These are phyloP conservation scores for Brettanomyces nanus DNA, from an alignment of 805 yeast species.

Conservation along the genomic window DNA sequence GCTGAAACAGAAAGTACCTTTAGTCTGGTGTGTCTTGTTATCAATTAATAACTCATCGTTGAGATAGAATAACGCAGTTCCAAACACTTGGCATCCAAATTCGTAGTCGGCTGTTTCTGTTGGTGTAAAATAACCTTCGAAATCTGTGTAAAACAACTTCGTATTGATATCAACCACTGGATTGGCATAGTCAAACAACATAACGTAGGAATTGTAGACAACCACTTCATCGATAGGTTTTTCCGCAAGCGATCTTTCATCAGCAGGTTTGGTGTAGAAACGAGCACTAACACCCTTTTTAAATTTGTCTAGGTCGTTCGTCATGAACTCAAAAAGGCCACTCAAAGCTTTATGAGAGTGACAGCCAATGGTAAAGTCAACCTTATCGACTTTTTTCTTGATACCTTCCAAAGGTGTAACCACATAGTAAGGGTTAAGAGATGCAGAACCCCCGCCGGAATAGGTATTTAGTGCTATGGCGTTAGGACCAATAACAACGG, in stretches of 20 bases:
- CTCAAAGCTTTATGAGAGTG: conserved; percentile 14
- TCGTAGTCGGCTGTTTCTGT: conserved; percentile 31
- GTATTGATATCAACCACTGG: conserved; percentile 5
- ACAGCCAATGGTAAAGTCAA: conserved; percentile 33
- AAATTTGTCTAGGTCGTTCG: conserved; percentile 6
- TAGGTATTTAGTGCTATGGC: conserved; percentile 43
- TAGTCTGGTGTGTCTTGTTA: conserved; percentile 33
- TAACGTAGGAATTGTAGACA: conserved; percentile 12
- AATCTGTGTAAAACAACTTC: conserved; percentile 28
- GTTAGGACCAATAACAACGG: conserved; percentile 54
- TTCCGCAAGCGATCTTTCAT: conserved; percentile 12
- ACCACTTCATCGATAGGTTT: conserved; percentile 22
- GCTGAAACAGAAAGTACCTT: conserved; percentile 34
- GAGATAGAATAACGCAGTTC: conserved; percentile 35
- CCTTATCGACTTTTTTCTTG: too few relatives aligned
- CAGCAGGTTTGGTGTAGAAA: conserved; percentile 22
- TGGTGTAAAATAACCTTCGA: conserved; percentile 31
- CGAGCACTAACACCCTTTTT: too few relatives aligned
- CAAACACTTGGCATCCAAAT: conserved; percentile 32
- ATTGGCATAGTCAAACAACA: conserved; percentile 18
- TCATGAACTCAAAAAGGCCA: conserved; percentile 10
- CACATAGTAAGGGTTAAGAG: too few relatives aligned
- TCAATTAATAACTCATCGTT: conserved; percentile 36
- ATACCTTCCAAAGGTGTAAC: too few relatives aligned
- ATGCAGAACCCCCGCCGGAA: too few relatives aligned